Evolutionary conservation across 495 filamentous ascomycete genomes (phyloP), one percentile per base, ranked within the genome.

Genomic region (Trichoderma erinaceum): DNA sequence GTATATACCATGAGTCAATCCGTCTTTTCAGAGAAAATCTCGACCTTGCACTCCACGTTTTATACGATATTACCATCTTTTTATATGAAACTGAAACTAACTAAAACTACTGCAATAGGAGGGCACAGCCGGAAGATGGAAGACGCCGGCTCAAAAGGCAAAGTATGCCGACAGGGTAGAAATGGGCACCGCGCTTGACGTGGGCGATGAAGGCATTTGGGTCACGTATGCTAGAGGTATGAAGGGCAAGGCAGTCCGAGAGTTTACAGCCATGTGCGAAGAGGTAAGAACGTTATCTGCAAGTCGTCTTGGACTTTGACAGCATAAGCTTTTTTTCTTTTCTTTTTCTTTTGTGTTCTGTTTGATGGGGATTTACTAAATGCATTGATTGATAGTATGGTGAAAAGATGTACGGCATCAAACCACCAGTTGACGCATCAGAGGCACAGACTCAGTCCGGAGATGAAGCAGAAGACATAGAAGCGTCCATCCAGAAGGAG

Each of bases 181-280:
- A 11, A 71, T 71, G 56, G 71, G 76, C 52, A 75, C 75, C 58
- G 66, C 71, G 35, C 85, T 92, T 68, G 87, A 91, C 70, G 80
- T 87, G 29, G 95, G 95, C 18, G 92, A 95, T 75, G 81, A 83
- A 58, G 95, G 95, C 13, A 90, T 98, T 38, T 97, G 94, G 85
- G 86, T 89, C 32, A 97, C 96, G 1, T 97, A 93, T 74, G 88
- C 92, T 41, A 87, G 88, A 76, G 87, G 86, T 65, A 89, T 85
- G 77, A 94, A 99, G 79, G 80, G 78, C 25, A 93, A 89, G 79
- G 92, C 91, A 23, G 83, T 90, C 2, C 82, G 80, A 44, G 95
- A 99, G 74, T 76, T 92, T 56, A 78, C 82, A 32, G 82, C 88
- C 74, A 75, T 97, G 41, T 91, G 97, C 74, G 84, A 89, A 21